Percentiles rank a stretch among this genome's conserved stretches.
Conservation (phyloP, 2,329 filamentous ascomycete genomes). For the Elsinoe ampelina region DNA sequence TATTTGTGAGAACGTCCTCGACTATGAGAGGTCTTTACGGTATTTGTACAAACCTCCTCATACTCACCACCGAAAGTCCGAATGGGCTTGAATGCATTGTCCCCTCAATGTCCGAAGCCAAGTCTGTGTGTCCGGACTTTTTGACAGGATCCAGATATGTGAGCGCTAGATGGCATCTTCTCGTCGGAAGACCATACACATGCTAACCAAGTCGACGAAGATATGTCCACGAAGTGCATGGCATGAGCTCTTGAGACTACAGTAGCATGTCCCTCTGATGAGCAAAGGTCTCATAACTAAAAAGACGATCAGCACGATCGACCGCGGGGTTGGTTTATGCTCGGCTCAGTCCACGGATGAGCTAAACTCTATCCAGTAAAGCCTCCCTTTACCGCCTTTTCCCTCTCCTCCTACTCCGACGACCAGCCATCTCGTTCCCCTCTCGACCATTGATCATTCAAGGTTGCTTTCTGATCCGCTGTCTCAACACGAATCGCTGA, state of each 20-base stretch:
- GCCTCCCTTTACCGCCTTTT: background rate
- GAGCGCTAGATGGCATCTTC: background rate
- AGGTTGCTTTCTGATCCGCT: background rate
- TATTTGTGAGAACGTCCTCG: too few relatives aligned
- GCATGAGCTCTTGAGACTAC: background rate
- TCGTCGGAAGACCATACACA: background rate
- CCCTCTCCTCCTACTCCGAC: slow-evolving; percentile 1
- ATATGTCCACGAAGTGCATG: background rate
- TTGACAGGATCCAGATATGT: background rate
- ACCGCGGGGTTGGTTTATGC: background rate
- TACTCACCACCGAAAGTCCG: background rate
- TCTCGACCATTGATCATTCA: background rate
- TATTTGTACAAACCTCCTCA: background rate
- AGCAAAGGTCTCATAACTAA: background rate
- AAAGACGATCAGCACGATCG: background rate
- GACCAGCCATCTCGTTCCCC: background rate
- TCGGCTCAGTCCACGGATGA: background rate
- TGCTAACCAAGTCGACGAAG: too few relatives aligned
- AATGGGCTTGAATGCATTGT: slow-evolving; percentile 1
- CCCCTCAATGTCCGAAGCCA: slow-evolving; percentile 9
- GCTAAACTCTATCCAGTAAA: background rate
- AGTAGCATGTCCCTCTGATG: background rate
- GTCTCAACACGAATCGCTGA: background rate
- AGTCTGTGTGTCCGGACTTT: background rate
- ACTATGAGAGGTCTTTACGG: too few relatives aligned